Evolutionary conservation across 2,329 filamentous ascomycete genomes (phyloP), one percentile per base, ranked within the genome.

Genomic region (Botrytis pseudocinerea): DNA sequence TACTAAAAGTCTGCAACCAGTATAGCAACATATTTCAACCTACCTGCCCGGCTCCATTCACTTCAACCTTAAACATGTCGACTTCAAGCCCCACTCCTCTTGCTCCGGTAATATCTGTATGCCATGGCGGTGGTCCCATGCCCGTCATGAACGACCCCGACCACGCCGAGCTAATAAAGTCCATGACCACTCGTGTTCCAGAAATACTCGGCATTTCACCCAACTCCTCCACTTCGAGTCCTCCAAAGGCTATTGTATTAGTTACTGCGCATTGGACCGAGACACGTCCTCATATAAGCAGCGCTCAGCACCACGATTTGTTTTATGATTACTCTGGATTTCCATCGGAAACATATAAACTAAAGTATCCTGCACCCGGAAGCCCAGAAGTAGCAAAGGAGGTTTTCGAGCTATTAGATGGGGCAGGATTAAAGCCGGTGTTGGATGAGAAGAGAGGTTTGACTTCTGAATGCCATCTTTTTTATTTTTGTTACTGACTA

Each of bases 181-280:
- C 87, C 0, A 83, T 90, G 74, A 83, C 84, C 72, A 85, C 83
- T 7, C 83, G 84, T 16, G 85, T 90, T 10, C 88, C 89, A 68
- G 81, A 85, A 77, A 84, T 90, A 69, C 84, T 91, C 64, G 83
- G 84, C 75, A 84, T 91, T 3, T 83, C 84, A 57, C 87, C 87
- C 0, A 79, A 85, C 1, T 81, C 85, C 1, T 83, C 85, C 20
- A 69, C 8, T n/a, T 20, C 46, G 16, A 60, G n/a, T 25, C 40
- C 51, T 6, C 92, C 92, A 2, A 90, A 88, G 75, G 92, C 91
- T 2, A 86, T 94, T 25, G 89, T 94, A 1, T 90, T 94, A 40
- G 91, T 95, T 80, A 93, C 92, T 0, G 92, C 91, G 1, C 92
- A 95, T 81, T 94, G 92, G 92, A 90, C 85, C 84, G 0, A 82